These are phyloP conservation scores for Neofusicoccum umdonicola DNA, from an alignment of 2,329 filamentous ascomycete species.

Conservation along the genomic window DNA sequence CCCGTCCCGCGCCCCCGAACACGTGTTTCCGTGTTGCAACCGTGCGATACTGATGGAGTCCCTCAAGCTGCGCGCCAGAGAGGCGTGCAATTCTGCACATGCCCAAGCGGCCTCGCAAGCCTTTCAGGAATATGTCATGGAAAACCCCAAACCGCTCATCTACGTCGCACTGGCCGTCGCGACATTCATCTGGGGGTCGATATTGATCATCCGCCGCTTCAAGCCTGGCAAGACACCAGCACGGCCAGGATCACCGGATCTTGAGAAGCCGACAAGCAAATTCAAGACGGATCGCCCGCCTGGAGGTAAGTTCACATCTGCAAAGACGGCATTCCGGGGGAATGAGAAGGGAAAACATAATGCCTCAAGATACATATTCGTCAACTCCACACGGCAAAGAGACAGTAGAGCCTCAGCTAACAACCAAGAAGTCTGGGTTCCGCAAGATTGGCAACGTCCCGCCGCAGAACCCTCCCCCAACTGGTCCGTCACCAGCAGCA, in stretches of 20 bases:
- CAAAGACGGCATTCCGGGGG: not conserved
- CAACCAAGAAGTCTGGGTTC: slow-evolving; percentile 51
- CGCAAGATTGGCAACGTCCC: slow-evolving; percentile 60
- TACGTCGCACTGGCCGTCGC: slow-evolving; percentile 34
- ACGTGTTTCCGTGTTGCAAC: slow-evolving; percentile 19
- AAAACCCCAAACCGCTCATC: slow-evolving; percentile 24
- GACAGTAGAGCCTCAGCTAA: not conserved
- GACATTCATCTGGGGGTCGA: slow-evolving; percentile 31
- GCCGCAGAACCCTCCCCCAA: slow-evolving; percentile 60
- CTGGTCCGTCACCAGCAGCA: slow-evolving; percentile 68
- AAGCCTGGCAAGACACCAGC: slow-evolving; percentile 21
- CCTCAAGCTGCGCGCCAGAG: slow-evolving; percentile 22
- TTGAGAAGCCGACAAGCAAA: slow-evolving; percentile 44
- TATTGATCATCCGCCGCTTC: slow-evolving; percentile 29
- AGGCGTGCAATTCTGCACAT: slow-evolving; percentile 11
- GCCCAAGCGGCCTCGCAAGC: slow-evolving; percentile 1
- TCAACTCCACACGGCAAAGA: not conserved
- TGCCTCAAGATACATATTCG: not conserved
- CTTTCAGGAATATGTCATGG: not conserved
- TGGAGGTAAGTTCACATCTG: slow-evolving; percentile 43
- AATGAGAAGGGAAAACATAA: not conserved
- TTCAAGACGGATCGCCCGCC: slow-evolving; percentile 37
- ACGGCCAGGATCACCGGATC: slow-evolving; percentile 38
- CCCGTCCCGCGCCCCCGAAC: not conserved
- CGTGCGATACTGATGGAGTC: slow-evolving; percentile 20